These are phyloP conservation scores for Paxillus involutus DNA, from an alignment of 768 basidiomycete species.

Conservation along the genomic window DNA sequence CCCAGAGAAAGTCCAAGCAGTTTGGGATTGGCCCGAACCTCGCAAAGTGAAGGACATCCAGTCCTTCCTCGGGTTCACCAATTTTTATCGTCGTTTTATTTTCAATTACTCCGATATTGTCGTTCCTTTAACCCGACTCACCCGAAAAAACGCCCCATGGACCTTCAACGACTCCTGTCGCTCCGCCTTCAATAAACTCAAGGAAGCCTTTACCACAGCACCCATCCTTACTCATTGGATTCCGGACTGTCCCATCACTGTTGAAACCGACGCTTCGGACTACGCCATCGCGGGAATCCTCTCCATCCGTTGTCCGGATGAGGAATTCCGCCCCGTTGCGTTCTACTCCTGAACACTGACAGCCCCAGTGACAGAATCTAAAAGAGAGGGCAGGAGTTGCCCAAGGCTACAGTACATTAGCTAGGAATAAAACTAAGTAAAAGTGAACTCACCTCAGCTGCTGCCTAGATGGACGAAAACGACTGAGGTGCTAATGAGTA, in stretches of 20 bases:
- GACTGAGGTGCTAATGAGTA: too few relatives aligned
- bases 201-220: not conserved
- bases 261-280: too few relatives aligned
- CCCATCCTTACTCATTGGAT: not conserved
- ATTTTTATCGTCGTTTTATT: constrained; percentile 35
- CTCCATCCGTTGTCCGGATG: too few relatives aligned
- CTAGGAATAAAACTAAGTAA: too few relatives aligned
- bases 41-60: constrained; percentile 29
- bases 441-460: too few relatives aligned
- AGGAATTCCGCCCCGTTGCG: too few relatives aligned
- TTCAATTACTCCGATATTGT: constrained; percentile 32
- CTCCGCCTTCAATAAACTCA: constrained; percentile 18
- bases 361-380: too few relatives aligned
- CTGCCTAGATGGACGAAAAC: too few relatives aligned
- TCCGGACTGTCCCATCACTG: too few relatives aligned
- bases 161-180: constrained; percentile 10
- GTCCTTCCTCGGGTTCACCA: constrained; percentile 32
- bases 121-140: constrained; percentile 28
- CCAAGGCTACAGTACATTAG: too few relatives aligned
- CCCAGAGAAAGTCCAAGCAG: constrained; percentile 35
- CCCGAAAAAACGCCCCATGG: constrained; percentile 18
- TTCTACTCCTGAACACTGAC: not conserved
- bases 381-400: too few relatives aligned
- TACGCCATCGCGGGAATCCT: too few relatives aligned
- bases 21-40: constrained; percentile 30